phyloP scores from a whole-genome alignment of 2,329 filamentous ascomycete species.

The Alternaria alternata region DNA sequence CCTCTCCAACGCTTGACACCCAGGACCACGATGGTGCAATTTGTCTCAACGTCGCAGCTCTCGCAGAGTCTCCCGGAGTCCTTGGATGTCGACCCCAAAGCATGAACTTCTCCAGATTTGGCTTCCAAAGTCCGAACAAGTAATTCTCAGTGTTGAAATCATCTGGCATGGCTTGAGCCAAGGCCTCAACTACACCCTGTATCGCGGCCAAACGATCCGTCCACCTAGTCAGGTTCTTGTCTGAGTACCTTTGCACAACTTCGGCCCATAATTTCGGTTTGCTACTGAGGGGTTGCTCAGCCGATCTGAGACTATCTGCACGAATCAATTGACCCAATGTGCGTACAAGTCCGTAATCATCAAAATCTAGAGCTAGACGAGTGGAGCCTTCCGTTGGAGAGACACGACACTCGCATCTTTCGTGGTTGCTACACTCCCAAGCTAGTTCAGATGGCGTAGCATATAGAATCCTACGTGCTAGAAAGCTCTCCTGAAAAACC shows the following conservation, averaged over 20 bases:
- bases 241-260: background rate
- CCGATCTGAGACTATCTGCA: background rate
- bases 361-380: background rate
- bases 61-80: background rate
- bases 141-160: background rate
- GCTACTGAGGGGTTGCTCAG: background rate
- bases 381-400: background rate
- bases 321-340: background rate
- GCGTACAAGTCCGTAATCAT: background rate
- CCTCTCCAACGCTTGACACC: background rate
- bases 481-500: conserved; percentile 1
- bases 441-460: conserved; percentile 8
- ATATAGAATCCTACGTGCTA: conserved; percentile 6
- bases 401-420: background rate
- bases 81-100: background rate
- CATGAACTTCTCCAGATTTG: background rate
- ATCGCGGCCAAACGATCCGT: conserved; percentile 8
- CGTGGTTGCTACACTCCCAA: background rate
- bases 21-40: conserved; percentile 6
- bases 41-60: background rate
- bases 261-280: background rate
- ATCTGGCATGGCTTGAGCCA: background rate
- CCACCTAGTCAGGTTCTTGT: background rate
- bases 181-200: conserved; percentile 1
- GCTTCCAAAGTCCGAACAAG: background rate